phyloP scores from a whole-genome alignment of 768 basidiomycete species.

The Lactarius quietus region DNA sequence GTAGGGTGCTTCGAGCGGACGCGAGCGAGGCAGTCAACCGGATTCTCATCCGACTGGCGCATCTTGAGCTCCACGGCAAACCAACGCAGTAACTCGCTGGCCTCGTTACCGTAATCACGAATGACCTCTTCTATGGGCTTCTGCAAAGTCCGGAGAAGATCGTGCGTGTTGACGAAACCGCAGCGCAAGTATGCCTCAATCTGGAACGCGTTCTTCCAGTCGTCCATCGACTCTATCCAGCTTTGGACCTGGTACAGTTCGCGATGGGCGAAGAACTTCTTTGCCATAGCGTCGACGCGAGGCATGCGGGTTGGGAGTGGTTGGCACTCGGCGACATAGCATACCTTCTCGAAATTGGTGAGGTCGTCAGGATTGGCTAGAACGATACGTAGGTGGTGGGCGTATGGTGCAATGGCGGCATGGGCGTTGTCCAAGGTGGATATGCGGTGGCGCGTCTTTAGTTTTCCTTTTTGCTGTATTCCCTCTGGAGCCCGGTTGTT shows the following conservation, averaged over 20 bases:
- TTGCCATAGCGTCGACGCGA: constrained; percentile 46
- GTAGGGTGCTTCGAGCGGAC: constrained; percentile 30
- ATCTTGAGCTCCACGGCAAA: constrained; percentile 49
- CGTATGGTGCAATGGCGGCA: constrained; percentile 58
- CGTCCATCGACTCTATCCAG: constrained; percentile 45
- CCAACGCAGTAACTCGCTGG: constrained; percentile 48
- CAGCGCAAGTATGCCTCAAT: constrained; percentile 66
- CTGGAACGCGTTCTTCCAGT: constrained; percentile 74
- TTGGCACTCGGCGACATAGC: constrained; percentile 45
- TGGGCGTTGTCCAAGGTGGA: constrained; percentile 59
- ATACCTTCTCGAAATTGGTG: constrained; percentile 50
- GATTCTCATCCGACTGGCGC: constrained; percentile 41
- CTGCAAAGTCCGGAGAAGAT: constrained; percentile 45
- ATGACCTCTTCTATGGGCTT: constrained; percentile 44
- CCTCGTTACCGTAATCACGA: constrained; percentile 32
- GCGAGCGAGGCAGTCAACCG: constrained; percentile 46
- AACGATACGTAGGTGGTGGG: constrained; percentile 63
- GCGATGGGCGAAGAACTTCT: constrained; percentile 49
- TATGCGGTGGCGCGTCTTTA: constrained; percentile 54
- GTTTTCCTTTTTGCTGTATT: constrained; percentile 33
- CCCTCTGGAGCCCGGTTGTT: constrained; percentile 46
- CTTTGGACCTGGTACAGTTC: constrained; percentile 44
- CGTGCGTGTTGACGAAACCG: constrained; percentile 55
- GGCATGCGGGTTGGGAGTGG: constrained; percentile 30
- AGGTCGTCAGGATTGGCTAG: constrained; percentile 53